Base-by-base conservation (phyloP, 2,329 filamentous ascomycete species). In the Neopestalotiopsis rosae region DNA sequence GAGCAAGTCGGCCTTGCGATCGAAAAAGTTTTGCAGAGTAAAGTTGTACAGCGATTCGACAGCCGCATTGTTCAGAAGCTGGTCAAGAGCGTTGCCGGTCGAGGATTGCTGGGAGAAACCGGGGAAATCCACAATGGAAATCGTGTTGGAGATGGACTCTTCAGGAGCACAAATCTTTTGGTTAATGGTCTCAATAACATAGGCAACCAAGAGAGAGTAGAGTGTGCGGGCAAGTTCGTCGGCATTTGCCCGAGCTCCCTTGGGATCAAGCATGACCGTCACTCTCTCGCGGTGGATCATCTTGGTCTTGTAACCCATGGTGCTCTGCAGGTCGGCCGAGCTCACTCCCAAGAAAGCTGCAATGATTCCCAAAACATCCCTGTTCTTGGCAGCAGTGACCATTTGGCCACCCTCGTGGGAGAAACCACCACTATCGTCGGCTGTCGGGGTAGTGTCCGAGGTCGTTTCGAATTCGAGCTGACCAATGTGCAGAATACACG, bases 221-320 rank as follows among this genome's bases (percentile, higher is more conserved):
- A 99, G 84, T 0, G 95, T 98, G 65, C 95, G 89, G 4, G 96
- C 95, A 63, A 99, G 88, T 80, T 98, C 96, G 77, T 98, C 95
- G 17, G 96, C 96, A 74, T 98, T 98, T 52, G 90, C 91, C 65
- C 94, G 91, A 61, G 96, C 96, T 52, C 96, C 96, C 68, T 90
- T 91, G 6, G 95, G 94, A 77, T 99, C 96, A 42, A 99, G 88
- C 95, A 99, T 97, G 72, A 99, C 93, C 0, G 96, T 99, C n/a
- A 99, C 96, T 67, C 96, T 92, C 84, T 99, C 96, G 72, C 94
- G 92, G 77, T 97, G 93, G 68, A 99, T 91, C 74, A 96, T 98
- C 86, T 97, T 98, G 24, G 94, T 98, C 83, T 97, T 97, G 85
- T 98, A 97, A 3, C 95, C 94, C 69, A 99, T 85, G 38, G 94